phyloP scores from a whole-genome alignment of 2,329 filamentous ascomycete genomes.

The Elsinoe arachidis region DNA sequence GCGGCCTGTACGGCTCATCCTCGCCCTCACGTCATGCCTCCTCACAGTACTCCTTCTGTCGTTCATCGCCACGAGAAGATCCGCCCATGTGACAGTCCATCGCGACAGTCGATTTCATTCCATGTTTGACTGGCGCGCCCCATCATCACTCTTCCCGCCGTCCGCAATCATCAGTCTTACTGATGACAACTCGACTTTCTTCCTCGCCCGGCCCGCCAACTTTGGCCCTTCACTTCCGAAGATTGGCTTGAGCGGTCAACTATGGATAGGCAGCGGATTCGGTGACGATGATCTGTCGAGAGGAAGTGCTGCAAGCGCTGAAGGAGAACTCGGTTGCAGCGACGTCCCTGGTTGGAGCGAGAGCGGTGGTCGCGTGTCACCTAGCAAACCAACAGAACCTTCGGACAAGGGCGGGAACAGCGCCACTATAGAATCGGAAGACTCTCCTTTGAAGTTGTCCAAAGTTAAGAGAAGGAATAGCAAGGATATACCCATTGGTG shows the following conservation, averaged over 20 bases:
- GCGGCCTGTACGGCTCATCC: constrained; percentile 33
- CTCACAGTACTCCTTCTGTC: constrained; percentile 37
- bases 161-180: constrained; percentile 94
- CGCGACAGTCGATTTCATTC: constrained; percentile 31
- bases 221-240: constrained; percentile 75
- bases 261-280: constrained; percentile 93
- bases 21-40: constrained; percentile 37
- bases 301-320: constrained; percentile 47
- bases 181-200: constrained; percentile 96
- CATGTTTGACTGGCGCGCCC: constrained; percentile 42
- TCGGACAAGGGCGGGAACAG: constrained; percentile 21
- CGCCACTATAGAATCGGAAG: constrained; percentile 14
- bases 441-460: constrained; percentile 12
- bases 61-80: constrained; percentile 27
- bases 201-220: constrained; percentile 82
- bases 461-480: constrained; percentile 21
- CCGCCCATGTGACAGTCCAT: constrained; percentile 16
- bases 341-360: constrained; percentile 85
- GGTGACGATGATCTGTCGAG: constrained; percentile 64
- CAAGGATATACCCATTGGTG: constrained; percentile 9
- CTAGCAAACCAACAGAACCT: not conserved
- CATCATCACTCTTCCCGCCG: constrained; percentile 84
- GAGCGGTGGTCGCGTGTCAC: constrained; percentile 24
- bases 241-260: constrained; percentile 72
- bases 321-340: constrained; percentile 87